phyloP scores from a whole-genome alignment of 2,329 filamentous ascomycete genomes.

The Trichoderma lentiforme region DNA sequence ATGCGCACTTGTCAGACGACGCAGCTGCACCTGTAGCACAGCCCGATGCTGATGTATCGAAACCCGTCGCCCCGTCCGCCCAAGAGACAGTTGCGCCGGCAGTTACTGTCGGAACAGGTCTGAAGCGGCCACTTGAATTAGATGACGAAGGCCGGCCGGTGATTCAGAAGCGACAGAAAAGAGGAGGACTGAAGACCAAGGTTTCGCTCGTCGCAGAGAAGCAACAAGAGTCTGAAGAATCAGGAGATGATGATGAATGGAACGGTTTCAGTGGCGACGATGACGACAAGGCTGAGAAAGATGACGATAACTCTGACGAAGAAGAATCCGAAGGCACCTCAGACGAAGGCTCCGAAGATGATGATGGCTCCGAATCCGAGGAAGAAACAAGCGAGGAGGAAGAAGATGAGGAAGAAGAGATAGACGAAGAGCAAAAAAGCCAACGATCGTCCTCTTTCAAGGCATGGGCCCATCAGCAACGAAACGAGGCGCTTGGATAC shows the following conservation, averaged over 20 bases:
- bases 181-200: conserved; percentile 59
- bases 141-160: conserved; percentile 77
- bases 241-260: conserved; percentile 46
- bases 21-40: conserved; percentile 19
- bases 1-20: conserved; percentile 7
- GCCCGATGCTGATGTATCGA: conserved; percentile 17
- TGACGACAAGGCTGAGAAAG: conserved; percentile 32
- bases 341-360: conserved; percentile 26
- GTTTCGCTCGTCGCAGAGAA: conserved; percentile 43
- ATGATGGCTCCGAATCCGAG: conserved; percentile 31
- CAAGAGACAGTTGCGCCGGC: conserved; percentile 13
- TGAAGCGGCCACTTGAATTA: conserved; percentile 82
- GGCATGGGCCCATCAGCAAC: conserved; percentile 81
- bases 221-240: conserved; percentile 37
- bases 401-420: conserved; percentile 25
- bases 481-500: conserved; percentile 77
- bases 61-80: background rate
- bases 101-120: conserved; percentile 62
- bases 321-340: conserved; percentile 27
- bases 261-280: conserved; percentile 57
- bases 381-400: conserved; percentile 31
- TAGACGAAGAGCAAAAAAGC: conserved; percentile 27
- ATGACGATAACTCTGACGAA: conserved; percentile 31
- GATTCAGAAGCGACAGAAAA: conserved; percentile 76
- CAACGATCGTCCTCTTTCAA: conserved; percentile 71